Evolutionary conservation across 106 monocot species (phyloP).

Genomic region (Acorus calamus): DNA sequence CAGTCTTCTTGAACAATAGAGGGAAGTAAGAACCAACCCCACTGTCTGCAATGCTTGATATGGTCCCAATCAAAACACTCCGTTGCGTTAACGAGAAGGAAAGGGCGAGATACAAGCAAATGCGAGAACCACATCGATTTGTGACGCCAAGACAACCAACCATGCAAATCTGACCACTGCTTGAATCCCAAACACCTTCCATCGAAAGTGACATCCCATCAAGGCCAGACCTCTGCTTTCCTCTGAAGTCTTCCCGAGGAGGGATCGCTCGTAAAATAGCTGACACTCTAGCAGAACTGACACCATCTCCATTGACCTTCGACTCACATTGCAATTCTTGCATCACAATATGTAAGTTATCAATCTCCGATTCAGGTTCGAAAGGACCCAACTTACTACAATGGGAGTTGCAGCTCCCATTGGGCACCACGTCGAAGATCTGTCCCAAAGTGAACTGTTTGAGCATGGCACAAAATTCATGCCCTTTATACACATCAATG

Average conservation of each 20-base stretch:
- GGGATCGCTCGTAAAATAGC: constrained; percentile 35
- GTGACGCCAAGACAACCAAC: constrained; percentile 40
- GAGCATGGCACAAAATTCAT: constrained; percentile 36
- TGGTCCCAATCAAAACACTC: constrained; percentile 26
- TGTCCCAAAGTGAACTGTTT: constrained; percentile 26
- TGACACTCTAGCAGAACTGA: constrained; percentile 38
- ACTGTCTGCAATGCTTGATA: constrained; percentile 24
- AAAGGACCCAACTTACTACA: constrained; percentile 64
- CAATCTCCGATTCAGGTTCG: constrained; percentile 15
- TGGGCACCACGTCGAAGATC: constrained; percentile 35
- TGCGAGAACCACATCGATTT: constrained; percentile 35
- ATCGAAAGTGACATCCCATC: constrained; percentile 34
- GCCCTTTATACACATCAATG: constrained; percentile 34
- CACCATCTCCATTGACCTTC: neutral
- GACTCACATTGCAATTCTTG: constrained; percentile 53
- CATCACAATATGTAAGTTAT: constrained; percentile 36
- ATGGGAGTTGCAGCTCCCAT: constrained; percentile 49
- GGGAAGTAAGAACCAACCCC: constrained; percentile 11
- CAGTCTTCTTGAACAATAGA: constrained; percentile 34
- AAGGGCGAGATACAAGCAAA: constrained; percentile 45
- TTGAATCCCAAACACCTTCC: constrained; percentile 52
- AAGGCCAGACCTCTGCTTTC: constrained; percentile 25
- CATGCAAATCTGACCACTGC: constrained; percentile 66
- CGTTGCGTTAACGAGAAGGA: constrained; percentile 43
- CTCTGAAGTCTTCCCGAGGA: constrained; percentile 20